Conservation (phyloP, 495 filamentous ascomycete species). For the Aspergillus hancockii region DNA sequence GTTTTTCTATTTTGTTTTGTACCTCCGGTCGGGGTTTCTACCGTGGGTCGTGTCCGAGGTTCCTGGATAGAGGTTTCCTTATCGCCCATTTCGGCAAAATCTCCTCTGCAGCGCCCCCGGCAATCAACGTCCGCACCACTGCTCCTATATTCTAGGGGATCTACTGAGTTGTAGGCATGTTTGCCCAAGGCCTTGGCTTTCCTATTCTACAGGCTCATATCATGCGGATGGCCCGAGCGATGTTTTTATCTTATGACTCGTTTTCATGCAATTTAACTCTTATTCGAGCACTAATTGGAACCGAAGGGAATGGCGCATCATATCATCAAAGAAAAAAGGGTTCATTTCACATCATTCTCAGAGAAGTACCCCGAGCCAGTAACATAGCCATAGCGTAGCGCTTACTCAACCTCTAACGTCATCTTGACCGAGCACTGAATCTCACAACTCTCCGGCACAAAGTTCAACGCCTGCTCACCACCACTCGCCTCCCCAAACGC, state of each 20-base stretch:
- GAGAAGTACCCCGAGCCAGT: neutral
- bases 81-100: no score
- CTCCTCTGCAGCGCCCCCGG: no score
- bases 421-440: neutral
- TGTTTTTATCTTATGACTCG: no score
- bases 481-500: neutral
- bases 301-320: no score
- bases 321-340: neutral
- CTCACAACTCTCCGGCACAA: neutral
- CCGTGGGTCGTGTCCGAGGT: neutral
- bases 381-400: neutral
- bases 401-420: neutral
- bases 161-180: no score
- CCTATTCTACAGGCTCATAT: no score
- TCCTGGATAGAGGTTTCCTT: neutral
- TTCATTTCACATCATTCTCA: neutral
- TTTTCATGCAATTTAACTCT: no score
- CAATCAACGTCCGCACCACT: no score
- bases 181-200: no score
- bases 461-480: neutral
- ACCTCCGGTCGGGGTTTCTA: neutral
- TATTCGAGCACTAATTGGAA: no score
- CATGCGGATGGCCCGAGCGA: no score
- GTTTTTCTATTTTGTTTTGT: slow-evolving; percentile 17
- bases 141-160: no score